phyloP scores from a whole-genome alignment of 1,284 basidiomycete species.

The Cryptococcus maquisensis region DNA sequence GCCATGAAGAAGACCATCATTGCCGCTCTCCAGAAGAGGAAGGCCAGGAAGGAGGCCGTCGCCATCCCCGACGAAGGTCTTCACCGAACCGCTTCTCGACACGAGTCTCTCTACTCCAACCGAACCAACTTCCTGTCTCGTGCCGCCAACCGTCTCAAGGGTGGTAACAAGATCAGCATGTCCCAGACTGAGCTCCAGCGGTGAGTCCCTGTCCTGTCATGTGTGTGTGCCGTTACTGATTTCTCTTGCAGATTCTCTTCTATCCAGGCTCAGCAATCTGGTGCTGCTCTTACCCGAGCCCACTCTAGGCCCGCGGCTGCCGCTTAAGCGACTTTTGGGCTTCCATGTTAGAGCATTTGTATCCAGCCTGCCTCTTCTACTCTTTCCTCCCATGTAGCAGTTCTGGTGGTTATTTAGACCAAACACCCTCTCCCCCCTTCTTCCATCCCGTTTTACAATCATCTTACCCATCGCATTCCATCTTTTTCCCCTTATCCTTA shows the following conservation, averaged over 20 bases:
- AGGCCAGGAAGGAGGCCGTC: constrained; percentile 52
- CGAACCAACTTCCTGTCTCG: constrained; percentile 46
- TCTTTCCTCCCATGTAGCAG: background rate
- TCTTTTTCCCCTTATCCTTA: background rate
- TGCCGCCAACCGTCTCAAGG: constrained; percentile 43
- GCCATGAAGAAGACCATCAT: constrained; percentile 89
- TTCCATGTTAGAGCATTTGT: background rate
- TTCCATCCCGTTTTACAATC: background rate
- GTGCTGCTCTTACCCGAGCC: constrained; percentile 40
- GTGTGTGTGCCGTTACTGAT: constrained; percentile 5
- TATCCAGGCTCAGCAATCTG: constrained; percentile 50
- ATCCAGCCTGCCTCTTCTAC: background rate
- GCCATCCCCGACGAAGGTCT: constrained; percentile 56
- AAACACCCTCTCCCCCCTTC: background rate
- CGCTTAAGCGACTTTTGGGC: constrained; percentile 7
- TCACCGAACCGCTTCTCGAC: constrained; percentile 78
- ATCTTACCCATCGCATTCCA: background rate
- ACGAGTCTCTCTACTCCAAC: constrained; percentile 80
- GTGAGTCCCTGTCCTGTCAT: constrained; percentile 9
- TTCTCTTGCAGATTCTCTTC: constrained; percentile 38
- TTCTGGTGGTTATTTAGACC: background rate
- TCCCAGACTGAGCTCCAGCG: constrained; percentile 51
- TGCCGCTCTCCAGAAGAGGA: constrained; percentile 72
- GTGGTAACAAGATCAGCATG: constrained; percentile 48
- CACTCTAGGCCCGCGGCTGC: constrained; percentile 14